These are phyloP conservation scores for Clonostachys byssicola DNA, from an alignment of 2,329 filamentous ascomycete genomes.

Conservation along the genomic window DNA sequence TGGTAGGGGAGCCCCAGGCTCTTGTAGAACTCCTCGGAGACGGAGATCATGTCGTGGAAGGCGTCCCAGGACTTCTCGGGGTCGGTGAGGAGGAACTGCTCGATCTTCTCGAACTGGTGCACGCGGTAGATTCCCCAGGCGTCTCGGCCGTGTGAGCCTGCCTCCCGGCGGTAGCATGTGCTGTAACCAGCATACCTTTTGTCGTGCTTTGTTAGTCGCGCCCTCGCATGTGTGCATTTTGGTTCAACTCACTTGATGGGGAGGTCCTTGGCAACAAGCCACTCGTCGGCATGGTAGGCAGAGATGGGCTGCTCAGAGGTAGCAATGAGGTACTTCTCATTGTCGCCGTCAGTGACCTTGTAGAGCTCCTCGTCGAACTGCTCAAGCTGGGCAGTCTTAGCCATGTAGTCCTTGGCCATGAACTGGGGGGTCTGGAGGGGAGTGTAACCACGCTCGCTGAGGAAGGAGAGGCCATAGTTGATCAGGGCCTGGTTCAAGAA, in stretches of 20 bases:
- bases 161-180: constrained; percentile 94
- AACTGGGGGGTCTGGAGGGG: constrained; percentile 87
- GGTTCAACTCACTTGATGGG: constrained; percentile 69
- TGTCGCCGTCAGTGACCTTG: constrained; percentile 79
- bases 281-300: constrained; percentile 88
- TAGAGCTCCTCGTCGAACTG: constrained; percentile 98
- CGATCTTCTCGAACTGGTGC: constrained; percentile 94
- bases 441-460: constrained; percentile 75
- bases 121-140: constrained; percentile 98
- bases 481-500: constrained; percentile 90
- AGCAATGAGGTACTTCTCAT: constrained; percentile 76
- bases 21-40: constrained; percentile 93
- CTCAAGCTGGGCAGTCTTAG: constrained; percentile 93
- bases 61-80: constrained; percentile 90
- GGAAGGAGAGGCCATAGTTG: constrained; percentile 91
- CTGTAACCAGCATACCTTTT: constrained; percentile 87
- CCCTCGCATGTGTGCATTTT: neutral
- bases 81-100: constrained; percentile 77
- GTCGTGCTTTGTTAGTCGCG: neutral
- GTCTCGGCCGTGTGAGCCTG: constrained; percentile 79
- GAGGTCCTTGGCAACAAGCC: constrained; percentile 79
- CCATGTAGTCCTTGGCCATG: constrained; percentile 95
- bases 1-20: constrained; percentile 85
- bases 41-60: constrained; percentile 89
- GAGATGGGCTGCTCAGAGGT: constrained; percentile 95